These are phyloP conservation scores for Groenewaldozyma auringiensis DNA, from an alignment of 1,139 yeast species.

Conservation along the genomic window DNA sequence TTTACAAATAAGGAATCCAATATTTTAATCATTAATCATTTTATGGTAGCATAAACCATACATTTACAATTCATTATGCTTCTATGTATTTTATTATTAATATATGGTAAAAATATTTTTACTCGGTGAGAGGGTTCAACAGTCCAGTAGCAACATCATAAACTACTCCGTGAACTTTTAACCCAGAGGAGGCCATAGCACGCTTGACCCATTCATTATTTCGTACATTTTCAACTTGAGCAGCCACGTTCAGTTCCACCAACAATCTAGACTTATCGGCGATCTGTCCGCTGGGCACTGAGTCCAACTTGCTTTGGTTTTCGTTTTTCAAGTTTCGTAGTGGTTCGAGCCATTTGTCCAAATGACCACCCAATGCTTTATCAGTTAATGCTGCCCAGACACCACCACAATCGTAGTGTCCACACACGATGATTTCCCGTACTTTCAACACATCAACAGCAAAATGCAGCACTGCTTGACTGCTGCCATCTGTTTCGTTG, in stretches of 20 bases:
- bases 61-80: no score
- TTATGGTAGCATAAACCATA: no score
- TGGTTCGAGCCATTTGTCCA: slow-evolving; percentile 73
- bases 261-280: slow-evolving; percentile 48
- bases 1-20: no score
- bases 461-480: slow-evolving; percentile 80
- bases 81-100: no score
- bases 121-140: no score
- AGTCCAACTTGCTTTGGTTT: slow-evolving; percentile 36
- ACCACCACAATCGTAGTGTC: slow-evolving; percentile 99
- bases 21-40: no score
- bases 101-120: no score
- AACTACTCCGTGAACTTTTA: slow-evolving; percentile 82
- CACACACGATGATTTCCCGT: slow-evolving; percentile 78
- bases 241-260: slow-evolving; percentile 71
- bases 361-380: slow-evolving; percentile 62
- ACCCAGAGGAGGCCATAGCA: slow-evolving; percentile 63
- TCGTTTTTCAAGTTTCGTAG: slow-evolving; percentile 62
- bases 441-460: slow-evolving; percentile 86
- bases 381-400: slow-evolving; percentile 76
- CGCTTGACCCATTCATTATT: slow-evolving; percentile 69
- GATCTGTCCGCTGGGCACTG: slow-evolving; percentile 33
- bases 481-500: slow-evolving; percentile 61
- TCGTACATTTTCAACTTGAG: slow-evolving; percentile 48
- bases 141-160: slow-evolving; percentile 81